Evolutionary conservation across 768 basidiomycete genomes (phyloP), one percentile per base, ranked within the genome.

Genomic region (Lepiota venenata): DNA sequence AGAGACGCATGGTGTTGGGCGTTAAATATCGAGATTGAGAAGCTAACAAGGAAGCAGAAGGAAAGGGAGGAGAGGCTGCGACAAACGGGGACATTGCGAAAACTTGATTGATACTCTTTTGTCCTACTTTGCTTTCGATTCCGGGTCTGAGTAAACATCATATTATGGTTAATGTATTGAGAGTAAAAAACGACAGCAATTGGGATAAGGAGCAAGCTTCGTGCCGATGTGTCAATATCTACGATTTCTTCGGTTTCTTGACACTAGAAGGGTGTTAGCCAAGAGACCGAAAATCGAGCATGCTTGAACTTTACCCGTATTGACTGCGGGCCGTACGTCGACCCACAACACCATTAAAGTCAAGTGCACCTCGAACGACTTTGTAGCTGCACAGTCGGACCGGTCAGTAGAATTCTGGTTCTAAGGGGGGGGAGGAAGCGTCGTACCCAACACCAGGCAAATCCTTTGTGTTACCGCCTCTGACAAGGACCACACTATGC

Each of bases 401-500:
- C 45, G 37, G 40, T 12, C 3, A 40, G n/a, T 22, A 36, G 52
- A 10, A 39, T n/a, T 16, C 41, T 25, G 38, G 11, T 16, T 41
- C 39, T 29, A 51, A 39, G 39, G 21, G 51, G 47, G 42, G 14
- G 40, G 42, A n/a, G 16, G 20, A 38, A 48, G 61, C 29, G 64
- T 70, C 2, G 50, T 60, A 97, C 97, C 91, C 85, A 25, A 98
- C 91, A 81, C 97, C 95, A 36, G 96, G 96, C 68, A 98, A 78
- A 85, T 99, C 97, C 75, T 98, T 95, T 1, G 93, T 88, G 72
- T 93, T 83, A 12, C 97, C 97, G 4, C 97, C 97, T 63, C 95
- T 76, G n/a, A 98, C 83, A 41, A 98, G 70, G 1, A 98, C 94
- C 3, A 98, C 96, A 70, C 88, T 89, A 64, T 99, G 97, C 68